Evolutionary conservation across 1,139 yeast genomes (phyloP).

Genomic region (Nadsonia commutata): DNA sequence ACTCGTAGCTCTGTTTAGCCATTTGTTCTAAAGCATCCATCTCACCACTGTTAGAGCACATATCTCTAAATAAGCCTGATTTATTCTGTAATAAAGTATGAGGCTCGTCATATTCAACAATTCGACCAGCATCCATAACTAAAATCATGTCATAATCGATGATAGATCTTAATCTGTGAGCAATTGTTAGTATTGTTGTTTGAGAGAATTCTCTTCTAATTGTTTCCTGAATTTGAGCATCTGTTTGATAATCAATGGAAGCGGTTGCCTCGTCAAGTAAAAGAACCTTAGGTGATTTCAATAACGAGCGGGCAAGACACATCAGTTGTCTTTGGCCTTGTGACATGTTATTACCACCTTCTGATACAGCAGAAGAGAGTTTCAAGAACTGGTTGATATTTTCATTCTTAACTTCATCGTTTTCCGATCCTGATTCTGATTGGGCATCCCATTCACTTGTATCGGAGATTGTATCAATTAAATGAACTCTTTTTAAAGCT

Average conservation of each 20-base stretch:
- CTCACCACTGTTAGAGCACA: slow-evolving; percentile 40
- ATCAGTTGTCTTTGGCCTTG: slow-evolving; percentile 66
- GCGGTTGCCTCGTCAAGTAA: slow-evolving; percentile 79
- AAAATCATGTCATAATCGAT: slow-evolving; percentile 50
- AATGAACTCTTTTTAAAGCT: slow-evolving; percentile 40
- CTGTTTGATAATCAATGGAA: slow-evolving; percentile 71
- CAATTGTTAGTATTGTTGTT: slow-evolving; percentile 68
- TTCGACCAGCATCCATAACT: slow-evolving; percentile 52
- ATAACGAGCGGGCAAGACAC: slow-evolving; percentile 67
- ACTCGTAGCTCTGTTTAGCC: slow-evolving; percentile 40
- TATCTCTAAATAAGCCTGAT: slow-evolving; percentile 37
- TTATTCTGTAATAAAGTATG: slow-evolving; percentile 25
- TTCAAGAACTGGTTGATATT: slow-evolving; percentile 70
- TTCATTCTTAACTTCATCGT: slow-evolving; percentile 27
- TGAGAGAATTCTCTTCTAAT: slow-evolving; percentile 45
- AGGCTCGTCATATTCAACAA: slow-evolving; percentile 41
- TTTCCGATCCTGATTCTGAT: background rate
- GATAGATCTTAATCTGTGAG: slow-evolving; percentile 65
- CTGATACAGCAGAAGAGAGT: slow-evolving; percentile 52
- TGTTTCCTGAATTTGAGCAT: slow-evolving; percentile 51
- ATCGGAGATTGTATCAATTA: slow-evolving; percentile 27
- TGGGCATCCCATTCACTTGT: background rate
- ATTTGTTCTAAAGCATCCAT: slow-evolving; percentile 56
- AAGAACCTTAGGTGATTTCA: slow-evolving; percentile 49
- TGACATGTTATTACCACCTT: slow-evolving; percentile 63